Evolutionary conservation across 83 land plant genomes (phyloP).

Genomic region (Picea abies): DNA sequence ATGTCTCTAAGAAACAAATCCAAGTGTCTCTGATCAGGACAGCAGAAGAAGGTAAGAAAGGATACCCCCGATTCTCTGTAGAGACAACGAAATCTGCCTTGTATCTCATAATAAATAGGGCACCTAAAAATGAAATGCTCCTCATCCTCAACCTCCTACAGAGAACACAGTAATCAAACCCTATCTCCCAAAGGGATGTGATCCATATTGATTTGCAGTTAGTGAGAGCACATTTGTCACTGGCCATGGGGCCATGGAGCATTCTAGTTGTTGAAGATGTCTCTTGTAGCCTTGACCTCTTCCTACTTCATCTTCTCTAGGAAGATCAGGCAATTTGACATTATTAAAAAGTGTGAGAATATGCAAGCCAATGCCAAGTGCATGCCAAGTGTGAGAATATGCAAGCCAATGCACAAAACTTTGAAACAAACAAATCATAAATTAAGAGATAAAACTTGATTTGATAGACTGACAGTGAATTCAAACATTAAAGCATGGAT

Average conservation of each 20-base stretch:
- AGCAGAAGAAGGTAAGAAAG: no score
- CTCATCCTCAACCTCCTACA: not conserved
- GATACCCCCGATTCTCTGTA: no score
- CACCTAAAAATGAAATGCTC: not conserved
- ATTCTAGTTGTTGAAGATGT: not conserved
- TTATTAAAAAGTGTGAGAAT: not conserved
- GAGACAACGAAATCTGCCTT: no score
- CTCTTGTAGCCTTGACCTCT: not conserved
- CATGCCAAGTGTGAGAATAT: not conserved
- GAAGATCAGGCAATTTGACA: not conserved
- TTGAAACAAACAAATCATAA: no score
- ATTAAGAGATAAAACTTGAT: no score
- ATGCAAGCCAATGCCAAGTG: not conserved
- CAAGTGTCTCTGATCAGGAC: no score
- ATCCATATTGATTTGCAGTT: not conserved
- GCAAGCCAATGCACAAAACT: not conserved
- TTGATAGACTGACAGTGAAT: no score
- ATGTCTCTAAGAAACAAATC: no score
- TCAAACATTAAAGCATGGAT: no score
- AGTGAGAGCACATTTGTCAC: no score
- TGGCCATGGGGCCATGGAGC: not conserved
- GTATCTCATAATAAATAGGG: not conserved
- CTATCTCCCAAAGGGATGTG: not conserved
- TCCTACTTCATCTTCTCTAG: not conserved
- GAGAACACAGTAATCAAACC: not conserved